Evolutionary conservation across 2,329 filamentous ascomycete genomes (phyloP).

Genomic region (Talaromyces sp.): DNA sequence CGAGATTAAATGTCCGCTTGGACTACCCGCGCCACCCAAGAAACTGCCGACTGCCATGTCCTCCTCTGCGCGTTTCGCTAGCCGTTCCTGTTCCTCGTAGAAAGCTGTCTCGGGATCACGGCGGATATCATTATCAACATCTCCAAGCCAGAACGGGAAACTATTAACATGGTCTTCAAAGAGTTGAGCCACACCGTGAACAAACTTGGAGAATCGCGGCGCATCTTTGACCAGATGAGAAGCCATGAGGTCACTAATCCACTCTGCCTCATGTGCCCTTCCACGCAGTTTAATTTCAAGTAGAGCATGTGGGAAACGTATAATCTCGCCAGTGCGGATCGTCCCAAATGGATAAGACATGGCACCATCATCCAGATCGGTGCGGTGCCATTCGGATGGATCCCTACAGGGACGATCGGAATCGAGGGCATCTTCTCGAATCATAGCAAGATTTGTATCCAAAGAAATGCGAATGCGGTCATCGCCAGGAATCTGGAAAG

Average conservation of each 20-base stretch:
- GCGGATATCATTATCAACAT: conserved; percentile 90
- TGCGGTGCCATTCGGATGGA: conserved; percentile 84
- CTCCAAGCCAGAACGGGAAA: conserved; percentile 92
- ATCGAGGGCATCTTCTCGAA: conserved; percentile 75
- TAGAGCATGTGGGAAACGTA: conserved; percentile 84
- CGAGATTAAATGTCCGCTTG: conserved; percentile 30
- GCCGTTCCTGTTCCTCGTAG: conserved; percentile 84
- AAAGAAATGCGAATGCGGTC: conserved; percentile 88
- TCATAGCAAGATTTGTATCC: conserved; percentile 88
- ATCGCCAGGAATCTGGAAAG: conserved; percentile 94
- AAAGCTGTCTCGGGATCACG: conserved; percentile 89
- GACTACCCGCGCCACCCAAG: conserved; percentile 59
- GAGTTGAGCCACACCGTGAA: conserved; percentile 85
- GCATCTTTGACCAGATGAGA: conserved; percentile 90
- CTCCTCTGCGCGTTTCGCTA: conserved; percentile 79
- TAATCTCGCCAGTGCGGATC: conserved; percentile 88
- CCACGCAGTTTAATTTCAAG: conserved; percentile 85
- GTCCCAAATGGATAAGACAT: conserved; percentile 86
- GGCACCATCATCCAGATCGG: conserved; percentile 79
- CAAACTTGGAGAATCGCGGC: conserved; percentile 93
- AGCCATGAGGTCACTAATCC: conserved; percentile 88
- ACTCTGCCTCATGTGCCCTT: conserved; percentile 68
- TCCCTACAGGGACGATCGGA: conserved; percentile 83
- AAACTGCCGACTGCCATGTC: conserved; percentile 89
- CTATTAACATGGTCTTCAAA: conserved; percentile 97